These are phyloP conservation scores for Cystobasidium sp. DNA, from an alignment of 1,284 basidiomycete species.

Conservation along the genomic window DNA sequence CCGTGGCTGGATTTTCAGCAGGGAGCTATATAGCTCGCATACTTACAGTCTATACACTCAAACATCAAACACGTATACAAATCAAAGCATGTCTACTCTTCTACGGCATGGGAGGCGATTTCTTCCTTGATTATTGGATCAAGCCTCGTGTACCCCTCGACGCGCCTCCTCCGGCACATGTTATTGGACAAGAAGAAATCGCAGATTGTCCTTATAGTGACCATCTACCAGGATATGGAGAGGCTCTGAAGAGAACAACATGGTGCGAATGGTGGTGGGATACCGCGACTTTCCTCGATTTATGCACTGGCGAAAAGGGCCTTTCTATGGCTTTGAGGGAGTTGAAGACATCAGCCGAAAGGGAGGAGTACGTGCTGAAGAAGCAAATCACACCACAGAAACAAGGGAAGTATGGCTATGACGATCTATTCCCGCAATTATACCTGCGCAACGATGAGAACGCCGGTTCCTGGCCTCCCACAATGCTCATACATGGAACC, in stretches of 20 bases:
- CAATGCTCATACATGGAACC: conserved; percentile 13
- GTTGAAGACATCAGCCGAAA: neutral
- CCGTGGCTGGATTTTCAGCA: conserved; percentile 11
- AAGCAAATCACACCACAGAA: neutral
- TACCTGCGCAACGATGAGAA: neutral
- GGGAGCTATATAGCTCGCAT: conserved; percentile 19
- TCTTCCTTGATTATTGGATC: conserved; percentile 18
- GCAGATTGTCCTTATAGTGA: conserved; percentile 7
- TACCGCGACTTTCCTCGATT: neutral
- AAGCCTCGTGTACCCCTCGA: neutral
- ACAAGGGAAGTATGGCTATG: neutral
- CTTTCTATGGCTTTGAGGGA: neutral
- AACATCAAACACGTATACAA: neutral
- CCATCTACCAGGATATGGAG: neutral
- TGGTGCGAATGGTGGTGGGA: conserved; percentile 13
- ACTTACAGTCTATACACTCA: neutral
- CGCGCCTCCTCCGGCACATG: neutral
- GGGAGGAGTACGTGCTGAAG: neutral
- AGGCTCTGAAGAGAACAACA: neutral
- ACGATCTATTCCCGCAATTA: conserved; percentile 16
- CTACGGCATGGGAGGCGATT: conserved; percentile 16
- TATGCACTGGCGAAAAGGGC: neutral
- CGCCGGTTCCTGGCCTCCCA: neutral
- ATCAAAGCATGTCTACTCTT: neutral
- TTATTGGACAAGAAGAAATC: neutral